Base-by-base conservation (phyloP, 2,329 filamentous ascomycete species). In the Fusarium miscanthi region DNA sequence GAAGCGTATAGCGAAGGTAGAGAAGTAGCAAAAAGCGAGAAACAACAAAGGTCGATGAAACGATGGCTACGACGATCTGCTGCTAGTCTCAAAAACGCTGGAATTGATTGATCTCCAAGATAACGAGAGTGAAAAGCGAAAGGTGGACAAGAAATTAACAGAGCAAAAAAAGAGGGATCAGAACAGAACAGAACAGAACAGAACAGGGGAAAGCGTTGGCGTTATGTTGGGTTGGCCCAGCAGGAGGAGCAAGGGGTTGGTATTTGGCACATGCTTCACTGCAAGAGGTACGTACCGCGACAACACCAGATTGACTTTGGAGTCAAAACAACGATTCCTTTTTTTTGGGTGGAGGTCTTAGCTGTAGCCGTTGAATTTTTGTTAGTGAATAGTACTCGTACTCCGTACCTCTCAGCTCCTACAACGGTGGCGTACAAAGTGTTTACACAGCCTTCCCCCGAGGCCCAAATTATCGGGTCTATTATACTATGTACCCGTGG, bases 171-270 rank as follows among this genome's bases (percentile, higher is more conserved):
- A 66, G 68, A 59, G 66, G 31, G 31, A 51, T 35, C 46, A 25
- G 49, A 52, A 66, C 65, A 73, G 59, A 37, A 16, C 37, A 73
- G 59, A 37, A 16, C 37, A 40, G 38, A 40, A 12, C 48, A 25
- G 49, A 53, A 66, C 65, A 73, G 59, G 70, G 70, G 49, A 73
- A 74, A 64, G 70, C 62, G 70, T 58, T 70, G 70, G 70, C 49
- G 70, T 73, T 63, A 69, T 70, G 66, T 52, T 63, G 45, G 66
- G 59, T 74, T 74, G 70, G 70, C 70, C 66, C 70, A 74, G 70
- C 62, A 74, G 62, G 40, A 49, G 21, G 45, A 66, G 46, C 65
- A 63, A 40, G 70, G 70, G 60, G 66, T 64, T 35, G 40, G 27
- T 56, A n/a, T 38, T 59, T 67, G 35, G 52, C 63, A 70, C 46